A percentile compares a stretch with the other conserved stretches of the same genome.
phyloP scores from a whole-genome alignment of 2,329 filamentous ascomycete species.

The Penicillium sp. region DNA sequence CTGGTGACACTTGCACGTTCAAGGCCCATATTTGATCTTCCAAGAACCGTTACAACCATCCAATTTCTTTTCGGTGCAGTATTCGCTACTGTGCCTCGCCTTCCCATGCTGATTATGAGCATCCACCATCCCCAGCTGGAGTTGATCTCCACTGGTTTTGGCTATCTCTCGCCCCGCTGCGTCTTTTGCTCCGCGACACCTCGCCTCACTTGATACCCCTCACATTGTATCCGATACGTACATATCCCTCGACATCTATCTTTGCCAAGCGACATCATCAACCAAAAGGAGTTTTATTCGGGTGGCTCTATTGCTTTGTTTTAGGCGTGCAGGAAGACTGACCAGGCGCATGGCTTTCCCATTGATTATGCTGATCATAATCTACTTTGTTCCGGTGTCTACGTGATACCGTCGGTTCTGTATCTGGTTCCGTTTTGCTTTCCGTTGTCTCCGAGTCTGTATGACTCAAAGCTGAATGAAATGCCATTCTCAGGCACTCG shows the following conservation, averaged over 20 bases:
- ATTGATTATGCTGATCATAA: slow-evolving; percentile 19
- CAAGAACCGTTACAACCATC: not conserved
- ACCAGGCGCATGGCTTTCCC: slow-evolving; percentile 8
- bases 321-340: slow-evolving; percentile 1
- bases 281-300: slow-evolving; percentile 15
- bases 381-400: not conserved
- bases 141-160: slow-evolving; percentile 7
- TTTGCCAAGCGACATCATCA: slow-evolving; percentile 13
- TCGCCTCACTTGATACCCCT: slow-evolving; percentile 14
- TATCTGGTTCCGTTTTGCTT: slow-evolving; percentile 1
- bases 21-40: not conserved
- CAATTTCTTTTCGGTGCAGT: not conserved
- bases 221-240: slow-evolving; percentile 12
- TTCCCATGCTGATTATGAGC: not conserved
- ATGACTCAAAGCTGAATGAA: not conserved
- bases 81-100: not conserved
- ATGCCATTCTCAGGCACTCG: not conserved
- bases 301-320: slow-evolving; percentile 5
- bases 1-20: not conserved
- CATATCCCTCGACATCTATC: slow-evolving; percentile 8
- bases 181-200: slow-evolving; percentile 1
- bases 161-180: not conserved
- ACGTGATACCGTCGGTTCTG: slow-evolving; percentile 7
- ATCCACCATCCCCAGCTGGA: not conserved
- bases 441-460: not conserved